A percentile compares a stretch with the other conserved stretches of the same genome.
phyloP scores from a whole-genome alignment of 2,329 filamentous ascomycete species.

The Tolypocladium endophyticum region DNA sequence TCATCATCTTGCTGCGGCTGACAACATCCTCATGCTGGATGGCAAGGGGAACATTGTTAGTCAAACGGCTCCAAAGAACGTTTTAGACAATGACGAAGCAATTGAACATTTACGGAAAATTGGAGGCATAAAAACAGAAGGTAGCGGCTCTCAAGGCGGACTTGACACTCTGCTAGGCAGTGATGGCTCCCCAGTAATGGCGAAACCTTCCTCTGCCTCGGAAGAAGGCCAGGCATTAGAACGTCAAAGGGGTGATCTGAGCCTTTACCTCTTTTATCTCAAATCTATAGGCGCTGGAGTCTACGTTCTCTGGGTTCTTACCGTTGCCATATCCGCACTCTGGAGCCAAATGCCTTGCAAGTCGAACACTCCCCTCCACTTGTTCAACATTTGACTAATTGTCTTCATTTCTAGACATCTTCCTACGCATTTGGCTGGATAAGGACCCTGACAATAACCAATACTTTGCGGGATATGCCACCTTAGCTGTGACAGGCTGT shows the following conservation, averaged over 20 bases:
- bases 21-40: constrained; percentile 1
- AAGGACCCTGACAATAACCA: background rate
- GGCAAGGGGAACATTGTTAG: background rate
- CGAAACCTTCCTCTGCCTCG: background rate
- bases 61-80: background rate
- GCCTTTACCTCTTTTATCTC: constrained; percentile 3
- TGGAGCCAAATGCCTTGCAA: background rate
- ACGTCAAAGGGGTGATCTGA: constrained; percentile 1
- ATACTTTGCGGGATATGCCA: constrained; percentile 2
- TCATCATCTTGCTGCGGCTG: background rate
- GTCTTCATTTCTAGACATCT: background rate
- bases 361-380: background rate
- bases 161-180: background rate
- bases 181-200: background rate
- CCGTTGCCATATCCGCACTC: background rate
- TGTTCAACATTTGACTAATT: background rate
- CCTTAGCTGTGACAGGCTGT: background rate
- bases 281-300: background rate
- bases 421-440: constrained; percentile 3
- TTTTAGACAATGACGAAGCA: background rate
- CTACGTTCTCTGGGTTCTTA: constrained; percentile 1
- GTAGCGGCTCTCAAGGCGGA: too few species aligned
- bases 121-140: background rate
- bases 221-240: background rate
- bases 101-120: background rate